These are phyloP conservation scores for Colletotrichum sublineola DNA, from an alignment of 2,329 filamentous ascomycete species.

Conservation along the genomic window DNA sequence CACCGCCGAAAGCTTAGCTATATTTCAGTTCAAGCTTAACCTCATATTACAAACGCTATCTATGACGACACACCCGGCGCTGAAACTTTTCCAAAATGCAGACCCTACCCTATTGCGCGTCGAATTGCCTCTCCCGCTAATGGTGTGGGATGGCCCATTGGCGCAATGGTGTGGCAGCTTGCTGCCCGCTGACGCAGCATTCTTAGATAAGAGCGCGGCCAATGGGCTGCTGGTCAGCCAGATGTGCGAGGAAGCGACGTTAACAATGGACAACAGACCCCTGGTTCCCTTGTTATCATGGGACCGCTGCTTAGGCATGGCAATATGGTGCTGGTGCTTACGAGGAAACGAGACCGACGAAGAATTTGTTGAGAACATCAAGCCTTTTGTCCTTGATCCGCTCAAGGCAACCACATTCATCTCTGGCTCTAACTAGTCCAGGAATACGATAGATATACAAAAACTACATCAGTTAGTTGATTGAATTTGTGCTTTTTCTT, in stretches of 20 bases:
- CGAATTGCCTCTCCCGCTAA: conserved; percentile 19
- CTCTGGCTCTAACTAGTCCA: not conserved
- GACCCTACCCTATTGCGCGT: conserved; percentile 26
- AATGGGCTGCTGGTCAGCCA: conserved; percentile 16
- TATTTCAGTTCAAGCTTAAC: conserved; percentile 37
- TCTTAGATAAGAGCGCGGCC: conserved; percentile 1
- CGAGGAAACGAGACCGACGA: conserved; percentile 26
- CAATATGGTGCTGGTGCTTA: conserved; percentile 37
- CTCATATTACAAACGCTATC: conserved; percentile 37
- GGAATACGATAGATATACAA: not conserved
- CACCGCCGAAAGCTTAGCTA: conserved; percentile 17
- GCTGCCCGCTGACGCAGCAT: conserved; percentile 17
- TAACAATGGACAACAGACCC: conserved; percentile 29
- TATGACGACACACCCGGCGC: conserved; percentile 27
- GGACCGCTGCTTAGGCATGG: conserved; percentile 36
- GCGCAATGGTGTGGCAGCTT: conserved; percentile 25
- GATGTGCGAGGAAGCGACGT: conserved; percentile 25
- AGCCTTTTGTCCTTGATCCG: conserved; percentile 32
- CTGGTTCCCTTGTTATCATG: conserved; percentile 25
- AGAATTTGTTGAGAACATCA: conserved; percentile 35
- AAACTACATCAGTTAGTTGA: not conserved
- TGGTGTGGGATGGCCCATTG: conserved; percentile 28
- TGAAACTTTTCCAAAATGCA: conserved; percentile 27
- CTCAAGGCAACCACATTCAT: not conserved
- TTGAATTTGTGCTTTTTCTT: rapidly evolving